phyloP scores from a whole-genome alignment of 148 eudicot species.

The Polygonum maritimum region DNA sequence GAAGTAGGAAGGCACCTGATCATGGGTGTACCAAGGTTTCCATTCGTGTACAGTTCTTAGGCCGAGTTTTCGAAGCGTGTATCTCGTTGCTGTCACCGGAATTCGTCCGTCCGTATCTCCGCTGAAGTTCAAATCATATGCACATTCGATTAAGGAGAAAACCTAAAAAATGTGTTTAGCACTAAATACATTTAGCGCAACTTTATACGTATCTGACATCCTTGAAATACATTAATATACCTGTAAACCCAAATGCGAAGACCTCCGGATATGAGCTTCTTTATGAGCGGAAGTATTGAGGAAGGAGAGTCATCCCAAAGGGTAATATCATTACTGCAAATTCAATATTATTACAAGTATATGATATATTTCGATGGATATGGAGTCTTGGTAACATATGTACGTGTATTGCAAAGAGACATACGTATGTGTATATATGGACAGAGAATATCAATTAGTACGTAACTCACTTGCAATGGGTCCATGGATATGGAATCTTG shows the following conservation, averaged over 20 bases:
- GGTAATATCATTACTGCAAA: not conserved
- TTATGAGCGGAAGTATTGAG: not conserved
- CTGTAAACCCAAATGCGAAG: constrained; percentile 20
- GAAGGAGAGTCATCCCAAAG: not conserved
- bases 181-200: not conserved
- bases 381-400: too few relatives aligned
- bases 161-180: not conserved
- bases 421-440: not conserved
- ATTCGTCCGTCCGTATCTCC: constrained; percentile 90
- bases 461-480: constrained; percentile 62
- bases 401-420: too few relatives aligned
- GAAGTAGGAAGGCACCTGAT: constrained; percentile 35
- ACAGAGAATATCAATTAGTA: too few relatives aligned
- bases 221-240: constrained; percentile 16
- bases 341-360: not conserved
- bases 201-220: too few relatives aligned
- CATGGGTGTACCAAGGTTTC: constrained; percentile 68
- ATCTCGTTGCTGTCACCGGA: constrained; percentile 80
- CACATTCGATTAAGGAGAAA: not conserved
- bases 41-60: constrained; percentile 53
- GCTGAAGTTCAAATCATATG: constrained; percentile 22
- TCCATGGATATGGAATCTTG: constrained; percentile 68
- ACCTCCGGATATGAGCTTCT: not conserved
- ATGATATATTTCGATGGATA: not conserved
- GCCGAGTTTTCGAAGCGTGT: constrained; percentile 48